Evolutionary conservation across 441 rosid species (phyloP).

Genomic region (Omphalea diandra): DNA sequence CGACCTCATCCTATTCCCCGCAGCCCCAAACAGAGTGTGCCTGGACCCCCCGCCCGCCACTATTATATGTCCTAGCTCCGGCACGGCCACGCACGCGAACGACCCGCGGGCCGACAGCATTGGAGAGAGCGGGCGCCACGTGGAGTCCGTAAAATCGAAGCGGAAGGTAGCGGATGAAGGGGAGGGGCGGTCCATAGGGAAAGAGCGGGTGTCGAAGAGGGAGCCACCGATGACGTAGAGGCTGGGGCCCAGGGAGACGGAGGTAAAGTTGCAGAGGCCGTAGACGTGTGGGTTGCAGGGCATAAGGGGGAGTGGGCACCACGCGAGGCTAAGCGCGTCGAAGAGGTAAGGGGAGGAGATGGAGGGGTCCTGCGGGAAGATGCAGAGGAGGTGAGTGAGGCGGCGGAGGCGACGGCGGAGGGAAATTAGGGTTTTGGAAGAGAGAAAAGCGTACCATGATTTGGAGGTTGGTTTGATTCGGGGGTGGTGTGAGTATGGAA

Average conservation of each 20-base stretch:
- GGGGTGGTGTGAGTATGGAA: slow-evolving; percentile 73
- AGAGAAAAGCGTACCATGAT: slow-evolving; percentile 72
- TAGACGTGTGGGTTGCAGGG: slow-evolving; percentile 80
- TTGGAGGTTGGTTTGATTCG: slow-evolving; percentile 72
- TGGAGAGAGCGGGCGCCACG: slow-evolving; percentile 71
- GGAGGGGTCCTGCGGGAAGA: slow-evolving; percentile 87
- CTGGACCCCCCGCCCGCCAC: slow-evolving; percentile 93
- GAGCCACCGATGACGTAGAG: slow-evolving; percentile 87
- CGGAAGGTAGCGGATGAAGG: slow-evolving; percentile 67
- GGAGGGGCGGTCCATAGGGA: slow-evolving; percentile 74
- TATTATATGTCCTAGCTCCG: slow-evolving; percentile 49
- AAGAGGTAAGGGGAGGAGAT: slow-evolving; percentile 74
- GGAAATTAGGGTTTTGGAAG: slow-evolving; percentile 59
- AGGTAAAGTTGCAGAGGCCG: slow-evolving; percentile 82
- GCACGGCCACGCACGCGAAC: slow-evolving; percentile 69
- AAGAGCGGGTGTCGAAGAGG: slow-evolving; percentile 78
- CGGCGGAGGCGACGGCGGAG: slow-evolving; percentile 44
- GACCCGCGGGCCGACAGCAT: slow-evolving; percentile 90
- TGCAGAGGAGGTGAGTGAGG: slow-evolving; percentile 61
- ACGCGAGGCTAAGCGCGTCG: slow-evolving; percentile 63
- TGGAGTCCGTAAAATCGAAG: slow-evolving; percentile 44
- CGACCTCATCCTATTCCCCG: slow-evolving; percentile 76
- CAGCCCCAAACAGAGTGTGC: slow-evolving; percentile 73
- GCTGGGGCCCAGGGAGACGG: slow-evolving; percentile 55
- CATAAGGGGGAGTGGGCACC: slow-evolving; percentile 71